A percentile compares a stretch with the other conserved stretches of the same genome.
Conservation (phyloP, 2,329 filamentous ascomycete genomes). For the Aspergillus awamori region DNA sequence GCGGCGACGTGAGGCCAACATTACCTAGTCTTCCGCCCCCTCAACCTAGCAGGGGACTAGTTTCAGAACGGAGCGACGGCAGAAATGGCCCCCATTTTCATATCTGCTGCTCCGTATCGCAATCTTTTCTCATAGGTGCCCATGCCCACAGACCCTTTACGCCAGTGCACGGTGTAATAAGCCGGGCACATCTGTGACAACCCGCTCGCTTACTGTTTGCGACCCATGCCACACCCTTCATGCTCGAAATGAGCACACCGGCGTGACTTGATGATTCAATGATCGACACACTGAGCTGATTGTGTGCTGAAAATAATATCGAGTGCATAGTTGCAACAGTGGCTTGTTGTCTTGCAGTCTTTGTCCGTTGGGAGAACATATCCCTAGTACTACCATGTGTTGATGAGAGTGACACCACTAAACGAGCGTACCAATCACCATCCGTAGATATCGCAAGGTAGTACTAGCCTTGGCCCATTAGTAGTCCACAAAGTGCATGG, state of each 20-base stretch:
- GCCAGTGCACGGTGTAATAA: neutral
- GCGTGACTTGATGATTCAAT: neutral
- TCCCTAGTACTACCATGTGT: neutral
- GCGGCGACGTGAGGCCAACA: neutral
- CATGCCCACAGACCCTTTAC: conserved; percentile 1
- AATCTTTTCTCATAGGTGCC: neutral
- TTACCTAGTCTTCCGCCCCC: neutral
- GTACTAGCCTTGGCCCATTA: neutral
- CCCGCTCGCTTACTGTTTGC: neutral
- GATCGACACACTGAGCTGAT: neutral
- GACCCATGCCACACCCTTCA: neutral
- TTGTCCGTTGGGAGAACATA: neutral
- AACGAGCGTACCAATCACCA: neutral
- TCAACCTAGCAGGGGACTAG: neutral
- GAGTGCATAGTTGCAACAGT: neutral
- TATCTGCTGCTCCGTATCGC: neutral
- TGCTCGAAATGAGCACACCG: neutral
- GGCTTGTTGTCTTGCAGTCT: neutral
- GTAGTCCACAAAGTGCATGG: neutral
- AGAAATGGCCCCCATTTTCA: conserved; percentile 8
- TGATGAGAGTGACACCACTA: neutral
- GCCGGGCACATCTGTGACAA: neutral
- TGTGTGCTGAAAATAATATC: neutral
- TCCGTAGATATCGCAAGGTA: neutral
- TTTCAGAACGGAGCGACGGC: conserved; percentile 1